Base-by-base conservation (phyloP, 2,329 filamentous ascomycete genomes). In the Gnomoniopsis smithogilvyi region DNA sequence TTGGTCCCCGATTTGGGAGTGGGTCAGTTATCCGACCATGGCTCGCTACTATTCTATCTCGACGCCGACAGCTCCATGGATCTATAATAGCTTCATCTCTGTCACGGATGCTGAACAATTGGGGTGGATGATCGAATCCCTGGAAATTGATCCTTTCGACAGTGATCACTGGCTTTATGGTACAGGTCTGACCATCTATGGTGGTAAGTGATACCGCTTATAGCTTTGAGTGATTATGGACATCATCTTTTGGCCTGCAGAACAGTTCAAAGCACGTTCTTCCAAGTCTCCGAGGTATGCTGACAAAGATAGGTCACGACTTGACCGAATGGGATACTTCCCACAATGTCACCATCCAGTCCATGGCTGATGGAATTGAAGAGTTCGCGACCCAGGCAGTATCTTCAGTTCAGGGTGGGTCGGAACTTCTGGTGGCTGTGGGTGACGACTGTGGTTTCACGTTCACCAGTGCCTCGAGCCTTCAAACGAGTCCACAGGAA, bases 101-200 rank as follows among this genome's bases (percentile, higher is more conserved):
- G 66, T 68, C 3, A 14, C 60, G 7, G 78, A 81, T 57, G 74
- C 72, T 15, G 81, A 83, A 69, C 74, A 74, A 33, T 68, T 86
- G 3, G 83, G 83, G 1, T 86, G 83, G 82, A 86, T 85, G 83
- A 81, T 85, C 10, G 83, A 86, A 64, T 72, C 78, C 0, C 68
- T 86, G 8, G 80, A 80, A 22, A 86, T 86, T 52, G 75, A 86
- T 64, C 83, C 83, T 0, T 75, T 78, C 26, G 81, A 86, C 64
- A 83, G 80, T 58, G 76, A 85, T 65, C 82, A 85, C 67, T 85
- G 81, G 80, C 70, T 85, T 0, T 86, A 86, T 59, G 81, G 80
- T n/a, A 86, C 83, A 0, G 83, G 83, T 15, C 68, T 73, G 21
- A 70, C 69, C 0, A 52, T 71, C 3, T 70, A 63, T 50, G 69